Percentiles rank a stretch among this genome's conserved stretches.
Evolutionary conservation across 2,329 filamentous ascomycete genomes (phyloP).

Genomic region (Talaromyces sp.): DNA sequence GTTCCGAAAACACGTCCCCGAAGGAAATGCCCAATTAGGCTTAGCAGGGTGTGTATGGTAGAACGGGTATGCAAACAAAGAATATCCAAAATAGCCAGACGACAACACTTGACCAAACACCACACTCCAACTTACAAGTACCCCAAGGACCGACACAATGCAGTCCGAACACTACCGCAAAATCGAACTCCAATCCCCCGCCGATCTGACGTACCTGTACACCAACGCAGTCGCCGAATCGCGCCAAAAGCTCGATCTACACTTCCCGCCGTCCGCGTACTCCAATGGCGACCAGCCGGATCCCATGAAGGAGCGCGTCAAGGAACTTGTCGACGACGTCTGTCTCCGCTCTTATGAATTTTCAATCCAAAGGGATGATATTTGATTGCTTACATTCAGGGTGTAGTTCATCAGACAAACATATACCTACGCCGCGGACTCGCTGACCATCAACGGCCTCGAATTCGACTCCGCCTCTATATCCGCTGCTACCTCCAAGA

Average conservation of each 20-base stretch:
- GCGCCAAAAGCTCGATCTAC: slow-evolving; percentile 47
- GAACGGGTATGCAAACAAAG: background rate
- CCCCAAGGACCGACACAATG: background rate
- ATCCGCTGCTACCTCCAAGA: background rate
- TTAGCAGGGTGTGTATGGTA: too few species aligned
- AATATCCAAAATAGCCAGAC: background rate
- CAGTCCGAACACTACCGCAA: slow-evolving; percentile 41
- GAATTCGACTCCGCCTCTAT: slow-evolving; percentile 28
- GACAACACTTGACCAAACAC: background rate
- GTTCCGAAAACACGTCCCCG: too few species aligned
- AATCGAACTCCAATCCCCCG: slow-evolving; percentile 50
- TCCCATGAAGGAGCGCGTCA: slow-evolving; percentile 43
- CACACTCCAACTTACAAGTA: too few species aligned
- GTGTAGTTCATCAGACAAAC: slow-evolving; percentile 44
- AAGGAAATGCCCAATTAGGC: too few species aligned
- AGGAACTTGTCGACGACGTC: slow-evolving; percentile 42
- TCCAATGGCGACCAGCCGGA: slow-evolving; percentile 34
- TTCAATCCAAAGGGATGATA: background rate
- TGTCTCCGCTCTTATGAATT: too few species aligned
- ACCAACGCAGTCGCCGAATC: slow-evolving; percentile 44
- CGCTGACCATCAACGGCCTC: slow-evolving; percentile 49
- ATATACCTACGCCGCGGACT: slow-evolving; percentile 42
- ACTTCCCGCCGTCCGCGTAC: slow-evolving; percentile 45
- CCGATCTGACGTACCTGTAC: slow-evolving; percentile 49
- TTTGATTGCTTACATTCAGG: background rate